Percentiles rank a stretch among this genome's conserved stretches.
These are phyloP conservation scores for Histomonas meleagridis DNA, from an alignment of 208 protist genomes.

Conservation along the genomic window DNA sequence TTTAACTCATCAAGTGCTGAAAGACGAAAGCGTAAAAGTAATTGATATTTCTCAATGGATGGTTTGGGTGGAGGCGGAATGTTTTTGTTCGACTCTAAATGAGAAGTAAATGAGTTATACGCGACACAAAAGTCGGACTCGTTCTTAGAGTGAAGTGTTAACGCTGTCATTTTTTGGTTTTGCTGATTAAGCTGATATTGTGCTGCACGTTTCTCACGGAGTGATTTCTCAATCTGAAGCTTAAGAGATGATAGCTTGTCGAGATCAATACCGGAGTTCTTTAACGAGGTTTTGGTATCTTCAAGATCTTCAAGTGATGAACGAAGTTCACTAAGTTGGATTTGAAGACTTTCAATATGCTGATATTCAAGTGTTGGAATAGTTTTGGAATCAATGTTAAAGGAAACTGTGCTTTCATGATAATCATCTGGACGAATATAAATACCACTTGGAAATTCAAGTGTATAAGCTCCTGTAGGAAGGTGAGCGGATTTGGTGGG, in stretches of 20 bases:
- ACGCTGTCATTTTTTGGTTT: background rate
- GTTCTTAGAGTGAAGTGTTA: background rate
- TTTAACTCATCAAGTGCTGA: background rate
- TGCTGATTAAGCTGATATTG: background rate
- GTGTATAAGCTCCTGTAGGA: background rate
- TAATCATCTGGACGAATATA: background rate
- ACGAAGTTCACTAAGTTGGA: background rate
- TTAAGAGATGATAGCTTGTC: background rate
- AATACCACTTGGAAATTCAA: background rate
- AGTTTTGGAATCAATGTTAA: background rate
- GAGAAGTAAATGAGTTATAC: background rate
- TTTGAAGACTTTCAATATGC: background rate
- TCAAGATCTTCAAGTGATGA: background rate
- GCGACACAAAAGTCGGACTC: background rate
- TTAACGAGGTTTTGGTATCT: background rate
- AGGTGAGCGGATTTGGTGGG: background rate
- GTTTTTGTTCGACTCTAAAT: background rate
- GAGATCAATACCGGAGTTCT: background rate
- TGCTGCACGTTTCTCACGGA: background rate
- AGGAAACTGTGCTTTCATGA: background rate
- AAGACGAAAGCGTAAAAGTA: background rate
- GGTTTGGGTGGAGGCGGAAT: background rate
- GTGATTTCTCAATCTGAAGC: background rate
- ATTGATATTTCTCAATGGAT: background rate
- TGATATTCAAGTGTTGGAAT: slow-evolving; percentile 6